phyloP scores from a whole-genome alignment of 495 filamentous ascomycete species.

The Penicillium cosmopolitanum region DNA sequence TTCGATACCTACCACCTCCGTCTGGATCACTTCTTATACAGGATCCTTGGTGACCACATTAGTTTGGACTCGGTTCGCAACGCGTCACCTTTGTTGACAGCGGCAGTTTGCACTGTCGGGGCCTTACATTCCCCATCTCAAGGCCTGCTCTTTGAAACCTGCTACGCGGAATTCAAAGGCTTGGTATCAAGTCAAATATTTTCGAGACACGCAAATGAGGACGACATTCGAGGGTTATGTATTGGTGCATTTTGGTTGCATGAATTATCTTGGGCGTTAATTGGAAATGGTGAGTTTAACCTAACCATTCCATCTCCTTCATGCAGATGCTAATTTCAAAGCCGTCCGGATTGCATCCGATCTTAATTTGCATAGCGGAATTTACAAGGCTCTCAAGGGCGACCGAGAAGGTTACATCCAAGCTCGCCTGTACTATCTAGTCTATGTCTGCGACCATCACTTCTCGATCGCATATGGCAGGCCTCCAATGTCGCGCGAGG shows the following conservation, averaged over 20 bases:
- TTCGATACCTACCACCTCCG: constrained; percentile 36
- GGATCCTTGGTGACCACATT: constrained; percentile 35
- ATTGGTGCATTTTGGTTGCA: constrained; percentile 44
- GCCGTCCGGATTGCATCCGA: constrained; percentile 36
- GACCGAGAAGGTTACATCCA: constrained; percentile 33
- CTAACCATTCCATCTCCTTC: not conserved
- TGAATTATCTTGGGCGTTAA: constrained; percentile 36
- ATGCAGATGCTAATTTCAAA: constrained; percentile 1
- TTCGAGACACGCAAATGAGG: constrained; percentile 25
- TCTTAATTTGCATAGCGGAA: constrained; percentile 36
- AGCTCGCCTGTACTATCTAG: constrained; percentile 38
- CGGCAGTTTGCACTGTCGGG: constrained; percentile 38
- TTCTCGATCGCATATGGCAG: constrained; percentile 38
- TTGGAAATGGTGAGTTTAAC: constrained; percentile 27
- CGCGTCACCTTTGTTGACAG: constrained; percentile 34
- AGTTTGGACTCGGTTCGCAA: constrained; percentile 28
- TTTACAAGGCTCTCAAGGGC: constrained; percentile 32
- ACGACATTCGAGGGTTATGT: constrained; percentile 38
- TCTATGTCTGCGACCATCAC: constrained; percentile 46
- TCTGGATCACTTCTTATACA: constrained; percentile 43
- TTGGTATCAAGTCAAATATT: constrained; percentile 27
- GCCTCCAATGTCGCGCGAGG: constrained; percentile 41
- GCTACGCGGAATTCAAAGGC: constrained; percentile 30
- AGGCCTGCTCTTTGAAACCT: constrained; percentile 34
- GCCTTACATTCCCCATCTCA: constrained; percentile 33